A percentile compares a stretch with the other conserved stretches of the same genome.
Conservation (phyloP, 208 protist genomes). For the Wallacemonas sp. region DNA sequence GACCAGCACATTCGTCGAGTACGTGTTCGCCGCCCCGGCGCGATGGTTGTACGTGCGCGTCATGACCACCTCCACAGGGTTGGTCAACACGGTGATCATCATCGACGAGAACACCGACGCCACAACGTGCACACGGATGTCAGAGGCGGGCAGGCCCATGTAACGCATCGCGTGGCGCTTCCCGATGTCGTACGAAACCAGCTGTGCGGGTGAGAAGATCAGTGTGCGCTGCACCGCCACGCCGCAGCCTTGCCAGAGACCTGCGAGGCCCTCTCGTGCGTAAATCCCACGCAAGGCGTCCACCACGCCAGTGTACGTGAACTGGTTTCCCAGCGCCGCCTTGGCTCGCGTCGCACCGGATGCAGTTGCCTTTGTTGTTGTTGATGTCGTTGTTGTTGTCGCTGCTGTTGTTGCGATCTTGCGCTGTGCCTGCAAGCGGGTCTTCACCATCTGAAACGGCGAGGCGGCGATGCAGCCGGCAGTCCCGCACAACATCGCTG, state of each 20-base stretch:
- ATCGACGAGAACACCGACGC: constrained; percentile 32
- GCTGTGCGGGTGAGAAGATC: constrained; percentile 43
- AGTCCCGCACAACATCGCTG: constrained; percentile 37
- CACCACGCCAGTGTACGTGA: constrained; percentile 40
- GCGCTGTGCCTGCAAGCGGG: constrained; percentile 63
- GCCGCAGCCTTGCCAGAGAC: constrained; percentile 45
- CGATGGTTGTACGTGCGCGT: constrained; percentile 57
- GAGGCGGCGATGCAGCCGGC: constrained; percentile 48
- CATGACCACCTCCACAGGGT: constrained; percentile 71
- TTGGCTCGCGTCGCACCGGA: no score
- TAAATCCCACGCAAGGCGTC: constrained; percentile 52
- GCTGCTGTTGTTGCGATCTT: no score
- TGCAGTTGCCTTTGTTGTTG: no score
- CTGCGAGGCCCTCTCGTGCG: constrained; percentile 33
- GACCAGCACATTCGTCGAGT: constrained; percentile 33
- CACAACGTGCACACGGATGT: constrained; percentile 52
- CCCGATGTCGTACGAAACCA: constrained; percentile 52
- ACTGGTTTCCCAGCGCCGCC: no score
- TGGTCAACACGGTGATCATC: constrained; percentile 42
- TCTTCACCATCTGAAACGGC: constrained; percentile 73
- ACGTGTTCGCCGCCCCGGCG: constrained; percentile 17
- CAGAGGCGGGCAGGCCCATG: constrained; percentile 25
- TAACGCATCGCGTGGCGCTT: constrained; percentile 21
- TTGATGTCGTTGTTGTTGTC: no score
- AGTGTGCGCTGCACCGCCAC: constrained; percentile 48